Evolutionary conservation across 352 stramenopile genomes (phyloP).

Genomic region (Blastocystis hominis): DNA sequence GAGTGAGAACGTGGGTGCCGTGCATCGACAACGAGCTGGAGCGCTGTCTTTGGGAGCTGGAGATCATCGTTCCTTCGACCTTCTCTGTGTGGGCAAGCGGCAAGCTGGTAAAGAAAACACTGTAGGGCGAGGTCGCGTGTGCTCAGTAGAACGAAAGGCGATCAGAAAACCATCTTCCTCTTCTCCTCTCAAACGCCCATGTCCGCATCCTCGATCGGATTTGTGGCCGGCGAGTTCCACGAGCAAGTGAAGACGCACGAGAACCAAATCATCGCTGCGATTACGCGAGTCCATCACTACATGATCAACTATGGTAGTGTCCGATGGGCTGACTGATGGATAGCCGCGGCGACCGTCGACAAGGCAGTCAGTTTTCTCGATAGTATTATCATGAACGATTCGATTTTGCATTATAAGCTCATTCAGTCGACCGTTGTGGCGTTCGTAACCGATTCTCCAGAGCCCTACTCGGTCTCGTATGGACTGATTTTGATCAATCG

Average conservation of each 20-base stretch:
- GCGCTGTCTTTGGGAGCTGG: conserved; percentile 26
- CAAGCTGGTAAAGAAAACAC: background rate
- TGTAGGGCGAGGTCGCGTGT: background rate
- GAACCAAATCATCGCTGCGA: background rate
- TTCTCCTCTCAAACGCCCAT: background rate
- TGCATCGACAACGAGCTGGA: conserved; percentile 26
- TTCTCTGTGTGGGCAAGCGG: background rate
- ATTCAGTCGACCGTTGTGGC: background rate
- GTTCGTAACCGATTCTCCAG: background rate
- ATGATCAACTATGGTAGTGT: background rate
- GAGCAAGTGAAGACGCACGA: background rate
- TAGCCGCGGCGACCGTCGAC: background rate
- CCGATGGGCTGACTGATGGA: background rate
- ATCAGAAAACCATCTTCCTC: background rate
- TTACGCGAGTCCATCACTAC: background rate
- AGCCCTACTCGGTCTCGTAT: conserved; percentile 17
- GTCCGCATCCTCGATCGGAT: background rate
- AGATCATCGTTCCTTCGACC: background rate
- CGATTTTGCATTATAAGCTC: background rate
- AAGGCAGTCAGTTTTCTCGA: background rate
- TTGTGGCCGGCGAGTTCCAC: background rate
- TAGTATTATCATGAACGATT: background rate
- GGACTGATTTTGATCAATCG: background rate
- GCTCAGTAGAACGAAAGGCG: background rate
- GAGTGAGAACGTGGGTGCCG: conserved; percentile 13